Evolutionary conservation across 768 basidiomycete genomes (phyloP), one percentile per base, ranked within the genome.

Genomic region (Amanita exitialis): DNA sequence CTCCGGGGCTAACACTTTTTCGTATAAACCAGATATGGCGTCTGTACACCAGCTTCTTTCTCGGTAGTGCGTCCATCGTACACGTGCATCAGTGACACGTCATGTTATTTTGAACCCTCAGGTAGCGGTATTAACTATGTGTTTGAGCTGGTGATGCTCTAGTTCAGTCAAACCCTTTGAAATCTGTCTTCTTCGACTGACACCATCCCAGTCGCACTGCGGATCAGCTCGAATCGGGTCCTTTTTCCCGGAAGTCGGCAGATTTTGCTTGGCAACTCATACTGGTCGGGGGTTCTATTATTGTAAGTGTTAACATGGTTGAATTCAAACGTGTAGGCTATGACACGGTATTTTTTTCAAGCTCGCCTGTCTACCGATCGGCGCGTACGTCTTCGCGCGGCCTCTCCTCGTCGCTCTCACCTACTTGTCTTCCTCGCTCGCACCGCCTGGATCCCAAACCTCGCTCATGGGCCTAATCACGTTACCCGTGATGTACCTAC

Each of bases 381-480:
- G 59, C 6, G 65, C 80, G 6, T 64, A 66, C 54, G 55, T 82
- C 36, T 83, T 88, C 68, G 70, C 75, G 44, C 80, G 80, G 20
- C 75, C 89, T 1, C 69, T 92, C 49, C 70, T 88, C 39, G 67
- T 83, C 57, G 76, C 77, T 56, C 66, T 92, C 57, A 73, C 76
- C 28, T 90, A 91, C 64, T 67, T 92, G 52, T 75, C 75, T 54
- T 81, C 84, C 28, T 60, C 74, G 3, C 78, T 89, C 41, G 76
- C 86, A 3, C 80, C 83, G 20, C 74, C 78, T 5, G 82, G 83
- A 21, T 59, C 79, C 7, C 80, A 78, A 58, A 83, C 86, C 12
- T 86, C 84, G 6, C 61, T 94, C 52, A 82, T 90, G 71, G 91
- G 91, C 4, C 74, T 95, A 50, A 51, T 95, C 58, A 79, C 79